These are phyloP conservation scores for Rubroshorea leprosula DNA, from an alignment of 345 rosid species.

Conservation along the genomic window DNA sequence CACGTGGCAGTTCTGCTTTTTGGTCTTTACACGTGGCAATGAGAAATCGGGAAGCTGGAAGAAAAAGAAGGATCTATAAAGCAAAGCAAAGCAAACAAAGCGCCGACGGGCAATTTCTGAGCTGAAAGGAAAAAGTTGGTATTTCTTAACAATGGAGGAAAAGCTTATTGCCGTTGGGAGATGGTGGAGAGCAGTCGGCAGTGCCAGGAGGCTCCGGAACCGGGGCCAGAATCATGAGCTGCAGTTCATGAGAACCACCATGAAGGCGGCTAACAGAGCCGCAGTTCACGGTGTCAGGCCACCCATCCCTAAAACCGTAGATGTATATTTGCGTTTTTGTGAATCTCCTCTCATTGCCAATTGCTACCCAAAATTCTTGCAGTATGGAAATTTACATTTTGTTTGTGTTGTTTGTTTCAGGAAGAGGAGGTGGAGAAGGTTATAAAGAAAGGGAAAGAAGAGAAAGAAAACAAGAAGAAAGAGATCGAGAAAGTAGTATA, in stretches of 20 bases:
- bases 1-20: too few species aligned
- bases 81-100: too few species aligned
- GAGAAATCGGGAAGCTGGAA: too few species aligned
- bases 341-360: not conserved
- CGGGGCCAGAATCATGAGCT: conserved; percentile 2
- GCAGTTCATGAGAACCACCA: not conserved
- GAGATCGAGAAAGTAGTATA: not conserved
- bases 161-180: not conserved
- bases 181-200: conserved; percentile 3
- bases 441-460: conserved; percentile 2
- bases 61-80: too few species aligned
- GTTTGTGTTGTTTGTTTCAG: not conserved
- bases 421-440: conserved; percentile 6
- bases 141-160: not conserved
- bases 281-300: conserved; percentile 26
- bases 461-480: conserved; percentile 1
- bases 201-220: not conserved
- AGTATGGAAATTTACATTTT: not conserved
- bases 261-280: conserved; percentile 20
- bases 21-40: too few species aligned
- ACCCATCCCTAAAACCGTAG: conserved; percentile 15
- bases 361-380: not conserved
- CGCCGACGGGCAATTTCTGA: too few species aligned
- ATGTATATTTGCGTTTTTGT: not conserved
- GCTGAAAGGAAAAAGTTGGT: too few species aligned